Evolutionary conservation across 2,329 filamentous ascomycete genomes (phyloP).

Genomic region (Tolypocladium inflatum): DNA sequence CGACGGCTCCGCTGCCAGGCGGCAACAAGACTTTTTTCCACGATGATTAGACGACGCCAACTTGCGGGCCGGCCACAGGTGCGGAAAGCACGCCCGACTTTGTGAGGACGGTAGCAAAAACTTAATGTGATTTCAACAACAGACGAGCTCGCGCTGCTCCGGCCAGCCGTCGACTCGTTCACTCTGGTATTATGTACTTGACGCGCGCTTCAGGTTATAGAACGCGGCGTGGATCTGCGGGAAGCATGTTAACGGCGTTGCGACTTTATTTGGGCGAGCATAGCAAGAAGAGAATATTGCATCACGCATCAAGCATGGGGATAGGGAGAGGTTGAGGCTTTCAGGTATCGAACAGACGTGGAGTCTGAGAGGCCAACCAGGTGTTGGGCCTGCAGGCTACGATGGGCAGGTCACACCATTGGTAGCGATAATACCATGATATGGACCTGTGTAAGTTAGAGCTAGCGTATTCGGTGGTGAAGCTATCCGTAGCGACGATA

Average conservation of each 20-base stretch:
- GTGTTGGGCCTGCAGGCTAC: slow-evolving; percentile 8
- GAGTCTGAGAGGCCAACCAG: background rate
- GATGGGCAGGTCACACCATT: slow-evolving; percentile 5
- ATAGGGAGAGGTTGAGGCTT: slow-evolving; percentile 1
- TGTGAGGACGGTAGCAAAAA: background rate
- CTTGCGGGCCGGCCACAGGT: background rate
- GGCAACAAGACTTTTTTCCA: slow-evolving; percentile 41
- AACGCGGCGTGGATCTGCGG: slow-evolving; percentile 16
- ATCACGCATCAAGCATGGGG: slow-evolving; percentile 14
- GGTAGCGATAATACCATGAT: slow-evolving; percentile 9
- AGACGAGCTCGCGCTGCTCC: background rate
- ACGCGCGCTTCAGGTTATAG: slow-evolving; percentile 20
- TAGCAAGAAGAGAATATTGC: slow-evolving; percentile 12
- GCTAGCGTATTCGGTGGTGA: background rate
- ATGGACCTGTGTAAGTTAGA: slow-evolving; percentile 1
- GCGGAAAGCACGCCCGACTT: background rate
- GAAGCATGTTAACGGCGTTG: slow-evolving; percentile 27
- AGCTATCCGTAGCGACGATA: background rate
- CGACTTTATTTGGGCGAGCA: slow-evolving; percentile 16
- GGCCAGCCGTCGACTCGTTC: background rate
- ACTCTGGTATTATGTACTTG: slow-evolving; percentile 18
- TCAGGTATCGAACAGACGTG: background rate
- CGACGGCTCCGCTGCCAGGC: slow-evolving; percentile 41
- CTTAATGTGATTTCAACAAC: background rate
- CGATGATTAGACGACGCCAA: slow-evolving; percentile 25